Percentiles rank a stretch among this genome's conserved stretches.
These are phyloP conservation scores for Erodium trifolium DNA, from an alignment of 441 rosid species.

Conservation along the genomic window DNA sequence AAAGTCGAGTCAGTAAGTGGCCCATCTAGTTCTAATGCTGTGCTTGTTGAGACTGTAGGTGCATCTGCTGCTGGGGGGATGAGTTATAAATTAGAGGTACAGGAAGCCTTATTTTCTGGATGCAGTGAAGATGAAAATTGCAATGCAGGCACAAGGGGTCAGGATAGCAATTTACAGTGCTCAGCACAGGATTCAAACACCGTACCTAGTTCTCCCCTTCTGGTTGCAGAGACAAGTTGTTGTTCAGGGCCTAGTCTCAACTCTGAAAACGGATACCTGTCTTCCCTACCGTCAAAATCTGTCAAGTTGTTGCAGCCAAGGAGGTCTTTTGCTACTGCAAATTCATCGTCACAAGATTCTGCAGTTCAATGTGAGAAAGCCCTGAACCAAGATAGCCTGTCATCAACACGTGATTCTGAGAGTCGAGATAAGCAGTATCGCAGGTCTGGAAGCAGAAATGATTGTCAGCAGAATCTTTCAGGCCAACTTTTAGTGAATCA, in stretches of 20 bases:
- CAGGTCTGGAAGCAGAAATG: conserved; percentile 27
- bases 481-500: conserved; percentile 27
- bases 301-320: conserved; percentile 24
- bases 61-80: conserved; percentile 23
- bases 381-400: conserved; percentile 30
- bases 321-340: conserved; percentile 21
- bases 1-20: conserved; percentile 18
- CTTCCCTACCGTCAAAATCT: conserved; percentile 22
- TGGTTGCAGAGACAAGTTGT: conserved; percentile 25
- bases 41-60: conserved; percentile 24
- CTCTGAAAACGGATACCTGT: conserved; percentile 33
- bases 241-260: conserved; percentile 26
- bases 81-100: conserved; percentile 24
- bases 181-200: conserved; percentile 28
- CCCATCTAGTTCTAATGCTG: conserved; percentile 27
- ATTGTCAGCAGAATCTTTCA: conserved; percentile 22
- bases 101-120: conserved; percentile 8
- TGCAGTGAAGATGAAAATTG: too few species aligned
- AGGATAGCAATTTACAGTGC: conserved; percentile 17
- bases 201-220: conserved; percentile 18
- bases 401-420: conserved; percentile 28
- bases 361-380: conserved; percentile 26
- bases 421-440: conserved; percentile 21
- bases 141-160: conserved; percentile 16
- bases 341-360: conserved; percentile 26